phyloP scores from a whole-genome alignment of 1,139 yeast genomes.

The Candida sojae region DNA sequence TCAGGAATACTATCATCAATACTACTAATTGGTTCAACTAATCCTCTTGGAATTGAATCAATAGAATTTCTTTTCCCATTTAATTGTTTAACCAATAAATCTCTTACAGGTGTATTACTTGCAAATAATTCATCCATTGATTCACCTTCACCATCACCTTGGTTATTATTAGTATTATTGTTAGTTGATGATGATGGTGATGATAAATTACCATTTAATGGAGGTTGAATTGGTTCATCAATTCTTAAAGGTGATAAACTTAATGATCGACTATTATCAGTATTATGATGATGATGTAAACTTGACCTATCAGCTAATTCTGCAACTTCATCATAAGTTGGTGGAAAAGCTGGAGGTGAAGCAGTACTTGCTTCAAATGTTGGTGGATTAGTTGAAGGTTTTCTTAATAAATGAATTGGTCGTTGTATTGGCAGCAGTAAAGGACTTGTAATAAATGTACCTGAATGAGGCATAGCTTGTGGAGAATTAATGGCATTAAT shows the following conservation, averaged over 20 bases:
- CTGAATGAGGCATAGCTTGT: conserved; percentile 56
- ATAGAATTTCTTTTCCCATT: conserved; percentile 8
- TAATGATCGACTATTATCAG: conserved; percentile 13
- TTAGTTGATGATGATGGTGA: background rate
- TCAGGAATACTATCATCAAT: conserved; percentile 2
- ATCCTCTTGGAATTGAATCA: background rate
- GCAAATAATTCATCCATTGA: no score
- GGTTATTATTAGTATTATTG: background rate
- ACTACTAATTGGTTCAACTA: background rate
- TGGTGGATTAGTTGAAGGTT: conserved; percentile 46
- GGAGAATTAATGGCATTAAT: conserved; percentile 49
- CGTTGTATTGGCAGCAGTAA: conserved; percentile 40
- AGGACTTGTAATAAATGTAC: conserved; percentile 26
- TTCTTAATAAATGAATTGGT: conserved; percentile 37
- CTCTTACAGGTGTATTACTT: conserved; percentile 23
- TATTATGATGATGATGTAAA: conserved; percentile 7
- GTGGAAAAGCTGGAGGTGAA: conserved; percentile 29
- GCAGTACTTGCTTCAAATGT: conserved; percentile 37
- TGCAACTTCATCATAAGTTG: conserved; percentile 37
- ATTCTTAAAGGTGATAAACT: conserved; percentile 17
- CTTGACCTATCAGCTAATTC: background rate
- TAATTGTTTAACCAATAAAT: conserved; percentile 18
- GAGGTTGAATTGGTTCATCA: conserved; percentile 9
- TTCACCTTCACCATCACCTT: background rate
- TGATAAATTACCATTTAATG: background rate